Conservation (phyloP, 2,329 filamentous ascomycete genomes). For the Dactylonectria estremocensis region DNA sequence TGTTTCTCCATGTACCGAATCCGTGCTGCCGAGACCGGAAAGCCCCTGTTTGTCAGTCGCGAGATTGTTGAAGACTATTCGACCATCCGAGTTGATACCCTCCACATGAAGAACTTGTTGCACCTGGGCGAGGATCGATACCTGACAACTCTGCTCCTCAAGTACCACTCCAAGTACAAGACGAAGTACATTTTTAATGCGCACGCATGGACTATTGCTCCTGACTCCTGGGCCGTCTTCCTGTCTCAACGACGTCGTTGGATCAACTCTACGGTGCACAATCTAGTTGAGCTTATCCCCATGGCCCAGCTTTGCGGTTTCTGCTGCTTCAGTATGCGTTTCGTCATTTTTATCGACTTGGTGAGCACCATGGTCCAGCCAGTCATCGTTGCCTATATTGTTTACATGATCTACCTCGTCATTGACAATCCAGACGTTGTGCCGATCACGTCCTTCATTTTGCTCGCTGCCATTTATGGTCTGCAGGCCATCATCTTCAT, state of each 20-base stretch:
- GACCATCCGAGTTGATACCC: constrained; percentile 95
- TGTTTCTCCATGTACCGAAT: constrained; percentile 99
- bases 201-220: constrained; percentile 97
- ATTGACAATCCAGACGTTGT: constrained; percentile 74
- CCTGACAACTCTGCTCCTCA: constrained; percentile 93
- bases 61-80: constrained; percentile 91
- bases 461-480: constrained; percentile 97
- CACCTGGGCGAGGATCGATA: constrained; percentile 99
- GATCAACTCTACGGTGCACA: constrained; percentile 99
- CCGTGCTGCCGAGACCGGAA: constrained; percentile 92
- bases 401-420: constrained; percentile 87
- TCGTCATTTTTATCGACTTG: constrained; percentile 95
- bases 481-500: constrained; percentile 98
- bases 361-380: constrained; percentile 93
- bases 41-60: constrained; percentile 94
- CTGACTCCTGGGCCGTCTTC: constrained; percentile 94
- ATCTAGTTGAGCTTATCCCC: constrained; percentile 94
- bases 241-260: constrained; percentile 98
- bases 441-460: constrained; percentile 88
- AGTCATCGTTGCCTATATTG: constrained; percentile 90
- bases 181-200: constrained; percentile 96
- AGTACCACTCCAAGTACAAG: constrained; percentile 94
- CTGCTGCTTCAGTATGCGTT: constrained; percentile 99
- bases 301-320: constrained; percentile 96
- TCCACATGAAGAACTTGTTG: constrained; percentile 98